Evolutionary conservation across 2,329 filamentous ascomycete genomes (phyloP).

Genomic region (Fusarium praegraminearum): DNA sequence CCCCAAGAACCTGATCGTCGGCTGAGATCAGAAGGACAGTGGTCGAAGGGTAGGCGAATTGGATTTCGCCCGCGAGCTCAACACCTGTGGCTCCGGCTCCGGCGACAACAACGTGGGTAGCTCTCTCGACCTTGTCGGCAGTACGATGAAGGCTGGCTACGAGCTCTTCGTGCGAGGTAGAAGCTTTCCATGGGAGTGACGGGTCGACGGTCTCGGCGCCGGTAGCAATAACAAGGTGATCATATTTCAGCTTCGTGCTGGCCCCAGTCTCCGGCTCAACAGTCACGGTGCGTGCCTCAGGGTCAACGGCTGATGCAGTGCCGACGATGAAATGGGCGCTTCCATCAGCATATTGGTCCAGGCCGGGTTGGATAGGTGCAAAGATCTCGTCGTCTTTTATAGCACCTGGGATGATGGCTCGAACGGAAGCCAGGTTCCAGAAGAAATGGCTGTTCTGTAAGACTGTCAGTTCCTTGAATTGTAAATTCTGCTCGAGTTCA

Average conservation of each 20-base stretch:
- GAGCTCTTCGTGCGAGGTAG: constrained; percentile 60
- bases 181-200: constrained; percentile 65
- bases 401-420: constrained; percentile 64
- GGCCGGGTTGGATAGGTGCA: constrained; percentile 61
- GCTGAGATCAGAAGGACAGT: constrained; percentile 62
- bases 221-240: constrained; percentile 69
- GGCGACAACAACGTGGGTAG: constrained; percentile 66
- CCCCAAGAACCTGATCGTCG: constrained; percentile 57
- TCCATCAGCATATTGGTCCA: constrained; percentile 62
- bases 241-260: constrained; percentile 55
- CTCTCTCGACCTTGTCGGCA: constrained; percentile 57
- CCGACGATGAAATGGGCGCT: constrained; percentile 66
- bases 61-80: constrained; percentile 67
- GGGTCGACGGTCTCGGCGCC: constrained; percentile 59
- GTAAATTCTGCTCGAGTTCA: neutral
- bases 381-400: constrained; percentile 64
- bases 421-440: constrained; percentile 69
- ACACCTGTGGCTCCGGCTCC: constrained; percentile 69
- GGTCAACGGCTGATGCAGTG: constrained; percentile 57
- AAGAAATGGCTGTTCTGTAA: constrained; percentile 67
- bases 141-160: constrained; percentile 56
- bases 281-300: constrained; percentile 56
- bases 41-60: constrained; percentile 63
- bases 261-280: constrained; percentile 47
- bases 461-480: neutral